Evolutionary conservation across 2,329 filamentous ascomycete species (phyloP), one percentile per base, ranked within the genome.

Genomic region (Aspergillus sp.): DNA sequence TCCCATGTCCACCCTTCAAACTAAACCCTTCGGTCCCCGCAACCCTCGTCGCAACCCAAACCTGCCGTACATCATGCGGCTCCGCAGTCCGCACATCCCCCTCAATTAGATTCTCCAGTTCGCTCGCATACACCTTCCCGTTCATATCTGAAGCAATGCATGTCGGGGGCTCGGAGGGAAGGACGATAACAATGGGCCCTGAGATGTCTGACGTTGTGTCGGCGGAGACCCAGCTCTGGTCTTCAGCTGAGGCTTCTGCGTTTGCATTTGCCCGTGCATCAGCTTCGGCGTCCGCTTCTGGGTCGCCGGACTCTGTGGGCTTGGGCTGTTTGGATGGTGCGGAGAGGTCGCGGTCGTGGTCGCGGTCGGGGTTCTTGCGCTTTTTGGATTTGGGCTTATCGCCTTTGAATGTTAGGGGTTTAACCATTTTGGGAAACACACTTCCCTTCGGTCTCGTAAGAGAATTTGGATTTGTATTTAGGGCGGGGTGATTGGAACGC

Each of bases 31-130:
- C 90, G 1, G 89, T 93, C 3, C 93, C 93, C 0, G 88, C 85
- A 12, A 97, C 88, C 64, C 84, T 85, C 66, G 89, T 96, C 59
- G 90, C 91, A 63, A 98, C 86, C 90, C 93, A 99, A 15, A 99
- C 95, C 78, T 97, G 93, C 60, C 93, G 83, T 59, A 98, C 93
- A 73, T 98, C 93, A 74, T 97, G 93, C 50, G 95, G 95, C 77
- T 99, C 95, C 8, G 93, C 91, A 5, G 87, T 96, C n/a, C 82
- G 74, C 3, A 90, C 84, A 70, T 96, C 89, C 24, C 82, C 86
- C 57, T 97, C 93, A 59, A 96, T 84, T 37, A 96, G 88, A 71
- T 98, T 97, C 79, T 96, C 91, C 50, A 99, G 79, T 13, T 82
- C 79, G 65, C 89, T 86, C 5, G 90, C 83, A 74, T 96, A 99